A percentile compares a stretch with the other conserved stretches of the same genome.
Conservation (phyloP, 2,329 filamentous ascomycete species). For the Stachybotrys chlorohalonatus region DNA sequence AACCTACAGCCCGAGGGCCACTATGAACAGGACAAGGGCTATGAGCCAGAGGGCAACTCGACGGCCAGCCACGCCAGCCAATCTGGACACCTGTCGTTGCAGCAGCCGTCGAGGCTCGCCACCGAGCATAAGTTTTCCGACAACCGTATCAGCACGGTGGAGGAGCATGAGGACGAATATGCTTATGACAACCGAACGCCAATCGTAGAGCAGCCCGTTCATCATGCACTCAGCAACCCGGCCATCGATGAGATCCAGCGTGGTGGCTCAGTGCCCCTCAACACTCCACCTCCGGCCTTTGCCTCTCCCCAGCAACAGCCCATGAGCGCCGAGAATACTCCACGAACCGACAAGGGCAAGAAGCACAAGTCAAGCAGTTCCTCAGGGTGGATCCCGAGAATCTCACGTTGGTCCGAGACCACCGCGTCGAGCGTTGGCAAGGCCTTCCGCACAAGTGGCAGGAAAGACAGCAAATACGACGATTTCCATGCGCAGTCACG, state of each 20-base stretch:
- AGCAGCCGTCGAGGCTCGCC: conserved; percentile 32
- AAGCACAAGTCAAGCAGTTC: conserved; percentile 86
- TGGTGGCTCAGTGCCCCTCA: conserved; percentile 44
- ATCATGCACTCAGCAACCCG: conserved; percentile 53
- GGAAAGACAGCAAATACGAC: conserved; percentile 51
- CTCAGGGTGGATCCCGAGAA: conserved; percentile 75
- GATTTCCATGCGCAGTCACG: conserved; percentile 55
- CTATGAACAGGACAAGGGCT: conserved; percentile 63
- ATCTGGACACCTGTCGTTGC: conserved; percentile 65
- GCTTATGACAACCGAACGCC: conserved; percentile 42
- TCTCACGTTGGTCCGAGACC: conserved; percentile 95
- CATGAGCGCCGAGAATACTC: conserved; percentile 71
- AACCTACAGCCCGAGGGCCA: conserved; percentile 53
- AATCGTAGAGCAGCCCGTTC: conserved; percentile 20
- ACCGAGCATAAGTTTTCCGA: conserved; percentile 55
- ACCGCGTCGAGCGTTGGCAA: conserved; percentile 81
- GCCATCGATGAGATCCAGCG: conserved; percentile 34
- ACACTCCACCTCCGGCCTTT: conserved; percentile 47
- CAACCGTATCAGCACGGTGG: conserved; percentile 83
- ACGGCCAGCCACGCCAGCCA: conserved; percentile 60
- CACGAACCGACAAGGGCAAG: conserved; percentile 61
- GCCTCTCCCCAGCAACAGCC: conserved; percentile 22
- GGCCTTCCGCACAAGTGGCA: conserved; percentile 60
- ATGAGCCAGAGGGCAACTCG: conserved; percentile 78
- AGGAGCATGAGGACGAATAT: conserved; percentile 72